These are phyloP conservation scores for Hypholoma fasciculare DNA, from an alignment of 768 basidiomycete genomes.

Conservation along the genomic window DNA sequence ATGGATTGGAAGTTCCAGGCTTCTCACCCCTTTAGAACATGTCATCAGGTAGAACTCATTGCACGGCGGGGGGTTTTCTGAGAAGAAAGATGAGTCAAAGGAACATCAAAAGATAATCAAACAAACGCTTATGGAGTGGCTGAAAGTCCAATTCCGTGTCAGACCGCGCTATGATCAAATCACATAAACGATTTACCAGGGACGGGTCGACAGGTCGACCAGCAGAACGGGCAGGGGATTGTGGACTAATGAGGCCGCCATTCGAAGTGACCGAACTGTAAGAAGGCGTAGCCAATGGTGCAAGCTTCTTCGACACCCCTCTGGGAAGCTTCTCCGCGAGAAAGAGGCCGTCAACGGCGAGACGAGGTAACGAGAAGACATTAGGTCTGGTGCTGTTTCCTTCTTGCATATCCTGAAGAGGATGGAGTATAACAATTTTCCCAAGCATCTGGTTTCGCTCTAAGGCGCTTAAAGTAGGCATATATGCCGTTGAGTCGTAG, in stretches of 20 bases:
- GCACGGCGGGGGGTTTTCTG: conserved; percentile 83
- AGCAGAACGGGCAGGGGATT: conserved; percentile 52
- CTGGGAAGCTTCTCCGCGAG: conserved; percentile 38
- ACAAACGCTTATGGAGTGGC: conserved; percentile 80
- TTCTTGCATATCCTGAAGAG: conserved; percentile 39
- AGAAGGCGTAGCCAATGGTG: conserved; percentile 47
- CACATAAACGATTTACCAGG: conserved; percentile 43
- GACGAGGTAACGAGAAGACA: conserved; percentile 49
- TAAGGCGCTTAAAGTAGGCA: conserved; percentile 54
- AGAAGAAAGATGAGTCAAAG: conserved; percentile 6
- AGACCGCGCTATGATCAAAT: conserved; percentile 1
- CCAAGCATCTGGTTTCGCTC: conserved; percentile 62
- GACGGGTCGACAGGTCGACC: conserved; percentile 59
- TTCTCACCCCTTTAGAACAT: conserved; percentile 73
- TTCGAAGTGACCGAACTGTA: conserved; percentile 46
- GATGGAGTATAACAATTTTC: conserved; percentile 65
- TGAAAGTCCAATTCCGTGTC: conserved; percentile 25
- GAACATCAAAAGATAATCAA: conserved; percentile 1
- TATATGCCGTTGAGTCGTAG: conserved; percentile 54
- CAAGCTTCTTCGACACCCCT: conserved; percentile 36
- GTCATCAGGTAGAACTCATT: conserved; percentile 84
- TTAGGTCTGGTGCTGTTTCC: conserved; percentile 32
- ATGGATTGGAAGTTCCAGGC: conserved; percentile 1
- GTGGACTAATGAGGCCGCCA: conserved; percentile 67
- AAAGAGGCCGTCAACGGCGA: conserved; percentile 54